A percentile compares a stretch with the other conserved stretches of the same genome.
Conservation (phyloP, 208 protist species). For the Acanthamoeba lenticulata region DNA sequence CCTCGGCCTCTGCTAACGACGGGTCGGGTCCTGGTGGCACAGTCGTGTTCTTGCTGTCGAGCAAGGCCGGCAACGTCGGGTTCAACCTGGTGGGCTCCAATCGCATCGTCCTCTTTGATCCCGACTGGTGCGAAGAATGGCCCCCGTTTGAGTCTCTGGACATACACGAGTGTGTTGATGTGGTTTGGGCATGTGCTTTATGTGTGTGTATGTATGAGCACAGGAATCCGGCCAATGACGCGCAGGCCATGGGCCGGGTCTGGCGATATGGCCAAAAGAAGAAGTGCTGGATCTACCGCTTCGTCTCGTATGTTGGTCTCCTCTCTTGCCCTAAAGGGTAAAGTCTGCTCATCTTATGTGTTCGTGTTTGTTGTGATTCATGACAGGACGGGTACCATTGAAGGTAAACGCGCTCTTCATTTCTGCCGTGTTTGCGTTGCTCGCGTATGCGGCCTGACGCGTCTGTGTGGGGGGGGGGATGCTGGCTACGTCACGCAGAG, state of each 20-base stretch:
- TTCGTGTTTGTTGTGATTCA: background rate
- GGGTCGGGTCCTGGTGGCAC: too few species aligned
- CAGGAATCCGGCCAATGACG: slow-evolving; percentile 86
- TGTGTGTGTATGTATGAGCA: too few species aligned
- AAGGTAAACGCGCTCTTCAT: slow-evolving; percentile 9
- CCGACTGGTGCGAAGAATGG: slow-evolving; percentile 95
- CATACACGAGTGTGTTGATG: background rate
- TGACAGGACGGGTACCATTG: slow-evolving; percentile 91
- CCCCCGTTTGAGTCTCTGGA: background rate
- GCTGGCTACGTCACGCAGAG: slow-evolving; percentile 80
- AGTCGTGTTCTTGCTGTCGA: slow-evolving; percentile 66
- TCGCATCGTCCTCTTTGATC: slow-evolving; percentile 96
- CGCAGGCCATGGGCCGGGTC: slow-evolving; percentile 85
- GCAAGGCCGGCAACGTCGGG: slow-evolving; percentile 93
- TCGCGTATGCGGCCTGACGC: background rate
- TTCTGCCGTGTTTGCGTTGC: background rate
- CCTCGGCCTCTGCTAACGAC: background rate
- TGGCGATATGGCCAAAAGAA: slow-evolving; percentile 98
- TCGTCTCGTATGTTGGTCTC: background rate
- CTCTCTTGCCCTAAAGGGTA: too few species aligned
- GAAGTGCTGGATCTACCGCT: slow-evolving; percentile 82
- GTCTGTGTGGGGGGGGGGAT: background rate
- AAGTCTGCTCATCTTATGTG: background rate
- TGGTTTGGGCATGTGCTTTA: background rate
- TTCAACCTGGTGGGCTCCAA: slow-evolving; percentile 98